Conservation (phyloP, 202 grass and related monocot genomes). For the Tripidium arundinaceum region DNA sequence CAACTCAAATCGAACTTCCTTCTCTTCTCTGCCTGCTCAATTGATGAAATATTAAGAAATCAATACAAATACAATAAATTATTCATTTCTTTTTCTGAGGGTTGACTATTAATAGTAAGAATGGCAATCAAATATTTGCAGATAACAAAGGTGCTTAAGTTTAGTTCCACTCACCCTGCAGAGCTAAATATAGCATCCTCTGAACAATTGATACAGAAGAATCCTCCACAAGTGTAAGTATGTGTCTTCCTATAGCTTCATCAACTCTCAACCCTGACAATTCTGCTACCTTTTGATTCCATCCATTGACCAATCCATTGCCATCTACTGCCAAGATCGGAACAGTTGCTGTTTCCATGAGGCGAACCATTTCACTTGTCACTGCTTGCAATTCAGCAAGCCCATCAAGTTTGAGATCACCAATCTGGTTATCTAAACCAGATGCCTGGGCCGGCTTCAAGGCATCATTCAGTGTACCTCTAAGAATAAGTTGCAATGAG, state of each 20-base stretch:
- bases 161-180: slow-evolving; percentile 48
- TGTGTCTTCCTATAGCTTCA: slow-evolving; percentile 80
- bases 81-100: not conserved
- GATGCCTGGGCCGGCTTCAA: slow-evolving; percentile 10
- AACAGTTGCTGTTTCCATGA: slow-evolving; percentile 93
- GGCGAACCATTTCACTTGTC: slow-evolving; percentile 94
- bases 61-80: not conserved
- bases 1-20: too few relatives aligned
- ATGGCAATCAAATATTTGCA: slow-evolving; percentile 7
- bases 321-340: slow-evolving; percentile 92
- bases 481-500: slow-evolving; percentile 89
- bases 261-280: slow-evolving; percentile 73
- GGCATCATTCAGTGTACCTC: slow-evolving; percentile 51
- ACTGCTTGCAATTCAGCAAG: slow-evolving; percentile 83
- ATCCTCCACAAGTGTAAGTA: slow-evolving; percentile 82
- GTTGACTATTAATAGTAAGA: slow-evolving; percentile 12
- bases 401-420: slow-evolving; percentile 73
- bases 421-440: slow-evolving; percentile 43
- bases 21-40: not conserved
- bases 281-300: slow-evolving; percentile 89
- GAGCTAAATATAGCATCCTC: slow-evolving; percentile 82
- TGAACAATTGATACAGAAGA: slow-evolving; percentile 60
- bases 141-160: not conserved
- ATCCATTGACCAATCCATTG: slow-evolving; percentile 83
- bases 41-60: slow-evolving; percentile 23